Conservation (phyloP, 23 red algal genomes). For the Gracilaria gracilis region DNA sequence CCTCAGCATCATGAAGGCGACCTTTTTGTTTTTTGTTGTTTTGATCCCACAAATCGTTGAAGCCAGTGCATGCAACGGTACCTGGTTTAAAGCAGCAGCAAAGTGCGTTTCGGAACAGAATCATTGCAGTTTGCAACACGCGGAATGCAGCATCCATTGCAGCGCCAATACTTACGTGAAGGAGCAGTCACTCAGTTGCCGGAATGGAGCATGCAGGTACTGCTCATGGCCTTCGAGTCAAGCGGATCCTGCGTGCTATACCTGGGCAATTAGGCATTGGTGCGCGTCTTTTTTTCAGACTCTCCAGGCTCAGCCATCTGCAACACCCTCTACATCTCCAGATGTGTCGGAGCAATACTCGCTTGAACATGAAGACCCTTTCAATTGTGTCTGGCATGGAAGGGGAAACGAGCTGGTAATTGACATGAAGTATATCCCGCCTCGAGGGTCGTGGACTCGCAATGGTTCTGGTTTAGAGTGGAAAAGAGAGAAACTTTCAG, state of each 20-base stretch:
- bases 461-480: conserved; percentile 37
- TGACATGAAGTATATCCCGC: conserved; percentile 10
- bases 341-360: neutral
- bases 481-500: conserved; percentile 11
- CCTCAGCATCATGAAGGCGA: neutral
- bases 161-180: neutral
- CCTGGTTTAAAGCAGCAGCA: conserved; percentile 24
- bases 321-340: conserved; percentile 7
- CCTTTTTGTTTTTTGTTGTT: neutral
- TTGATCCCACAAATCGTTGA: neutral
- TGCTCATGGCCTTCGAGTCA: conserved; percentile 26
- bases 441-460: conserved; percentile 9
- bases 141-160: conserved; percentile 6
- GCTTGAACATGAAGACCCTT: conserved; percentile 1
- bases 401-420: conserved; percentile 21
- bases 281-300: neutral
- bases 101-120: neutral
- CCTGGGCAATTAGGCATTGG: conserved; percentile 36
- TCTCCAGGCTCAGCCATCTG: neutral
- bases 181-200: conserved; percentile 5
- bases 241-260: neutral
- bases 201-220: conserved; percentile 20
- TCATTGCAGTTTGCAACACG: neutral
- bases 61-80: neutral
- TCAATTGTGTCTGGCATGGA: conserved; percentile 6